Conservation (phyloP, 306 rosid genomes). For the Echinosophora koreensis region DNA sequence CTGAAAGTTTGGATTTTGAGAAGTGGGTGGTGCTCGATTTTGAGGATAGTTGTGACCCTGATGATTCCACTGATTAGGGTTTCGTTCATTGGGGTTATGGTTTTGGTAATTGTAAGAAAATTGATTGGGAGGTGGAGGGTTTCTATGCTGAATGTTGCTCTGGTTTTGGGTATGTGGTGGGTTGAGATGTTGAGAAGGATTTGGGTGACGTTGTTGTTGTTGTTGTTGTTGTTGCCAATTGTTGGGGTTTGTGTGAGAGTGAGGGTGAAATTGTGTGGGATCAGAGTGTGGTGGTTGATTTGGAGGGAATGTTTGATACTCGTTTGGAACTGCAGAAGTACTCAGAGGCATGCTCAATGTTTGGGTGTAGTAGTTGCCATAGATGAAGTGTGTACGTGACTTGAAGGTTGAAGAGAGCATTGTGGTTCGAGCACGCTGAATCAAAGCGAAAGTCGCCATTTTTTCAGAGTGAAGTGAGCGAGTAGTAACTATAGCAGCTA, state of each 20-base stretch:
- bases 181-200: slow-evolving; percentile 32
- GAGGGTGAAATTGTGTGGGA: slow-evolving; percentile 21
- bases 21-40: slow-evolving; percentile 26
- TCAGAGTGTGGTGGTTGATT: slow-evolving; percentile 53
- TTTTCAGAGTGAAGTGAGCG: no score
- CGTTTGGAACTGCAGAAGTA: slow-evolving; percentile 64
- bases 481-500: no score
- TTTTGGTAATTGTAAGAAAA: slow-evolving; percentile 10
- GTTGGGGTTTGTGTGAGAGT: neutral
- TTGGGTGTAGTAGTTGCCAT: slow-evolving; percentile 5
- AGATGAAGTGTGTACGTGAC: slow-evolving; percentile 30
- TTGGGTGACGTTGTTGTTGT: neutral
- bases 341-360: slow-evolving; percentile 38
- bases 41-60: slow-evolving; percentile 42
- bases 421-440: slow-evolving; percentile 43
- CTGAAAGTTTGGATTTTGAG: slow-evolving; percentile 52
- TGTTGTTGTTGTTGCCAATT: slow-evolving; percentile 32
- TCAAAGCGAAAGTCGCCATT: no score
- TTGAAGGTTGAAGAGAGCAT: slow-evolving; percentile 53
- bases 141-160: neutral
- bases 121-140: slow-evolving; percentile 26
- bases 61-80: slow-evolving; percentile 35
- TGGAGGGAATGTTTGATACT: slow-evolving; percentile 49
- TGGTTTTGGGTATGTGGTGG: slow-evolving; percentile 8
- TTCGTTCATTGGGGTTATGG: slow-evolving; percentile 32